A percentile compares a stretch with the other conserved stretches of the same genome.
Evolutionary conservation across 2,329 filamentous ascomycete species (phyloP).

Genomic region (Diaporthe ampelina): DNA sequence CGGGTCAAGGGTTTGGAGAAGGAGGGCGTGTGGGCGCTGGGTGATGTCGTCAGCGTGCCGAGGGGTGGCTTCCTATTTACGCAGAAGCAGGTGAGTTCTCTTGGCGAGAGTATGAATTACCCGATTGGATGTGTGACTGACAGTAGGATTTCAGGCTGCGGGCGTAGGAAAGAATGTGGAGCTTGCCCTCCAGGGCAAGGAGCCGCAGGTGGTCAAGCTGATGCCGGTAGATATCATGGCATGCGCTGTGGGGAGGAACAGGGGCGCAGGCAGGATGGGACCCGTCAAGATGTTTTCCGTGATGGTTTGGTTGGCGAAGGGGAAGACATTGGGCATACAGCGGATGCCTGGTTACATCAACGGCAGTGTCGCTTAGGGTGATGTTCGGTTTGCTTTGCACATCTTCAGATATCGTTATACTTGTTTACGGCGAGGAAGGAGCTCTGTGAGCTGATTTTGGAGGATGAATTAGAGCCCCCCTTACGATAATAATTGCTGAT

Average conservation of each 20-base stretch:
- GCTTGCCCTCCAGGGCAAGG: slow-evolving; percentile 60
- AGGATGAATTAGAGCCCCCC: neutral
- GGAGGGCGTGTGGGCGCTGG: slow-evolving; percentile 63
- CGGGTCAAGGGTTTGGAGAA: slow-evolving; percentile 59
- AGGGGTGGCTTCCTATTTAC: slow-evolving; percentile 59
- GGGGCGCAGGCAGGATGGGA: slow-evolving; percentile 64
- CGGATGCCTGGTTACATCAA: slow-evolving; percentile 60
- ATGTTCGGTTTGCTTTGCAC: neutral
- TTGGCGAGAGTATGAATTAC: neutral
- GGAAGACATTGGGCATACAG: slow-evolving; percentile 63
- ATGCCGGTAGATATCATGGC: slow-evolving; percentile 64
- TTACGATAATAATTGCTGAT: slow-evolving; percentile 14
- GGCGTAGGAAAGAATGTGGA: slow-evolving; percentile 68
- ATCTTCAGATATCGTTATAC: neutral
- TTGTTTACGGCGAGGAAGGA: neutral
- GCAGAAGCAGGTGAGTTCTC: slow-evolving; percentile 61
- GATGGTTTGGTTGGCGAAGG: slow-evolving; percentile 66
- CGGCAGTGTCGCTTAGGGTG: slow-evolving; percentile 61
- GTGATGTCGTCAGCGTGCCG: slow-evolving; percentile 66
- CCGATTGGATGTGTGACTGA: neutral
- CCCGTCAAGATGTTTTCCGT: slow-evolving; percentile 64
- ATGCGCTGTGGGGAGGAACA: slow-evolving; percentile 62
- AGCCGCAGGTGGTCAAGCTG: slow-evolving; percentile 59
- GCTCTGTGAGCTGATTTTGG: neutral
- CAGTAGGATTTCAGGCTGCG: slow-evolving; percentile 52